phyloP scores from a whole-genome alignment of 495 filamentous ascomycete genomes.

The Usnea hakonensis region DNA sequence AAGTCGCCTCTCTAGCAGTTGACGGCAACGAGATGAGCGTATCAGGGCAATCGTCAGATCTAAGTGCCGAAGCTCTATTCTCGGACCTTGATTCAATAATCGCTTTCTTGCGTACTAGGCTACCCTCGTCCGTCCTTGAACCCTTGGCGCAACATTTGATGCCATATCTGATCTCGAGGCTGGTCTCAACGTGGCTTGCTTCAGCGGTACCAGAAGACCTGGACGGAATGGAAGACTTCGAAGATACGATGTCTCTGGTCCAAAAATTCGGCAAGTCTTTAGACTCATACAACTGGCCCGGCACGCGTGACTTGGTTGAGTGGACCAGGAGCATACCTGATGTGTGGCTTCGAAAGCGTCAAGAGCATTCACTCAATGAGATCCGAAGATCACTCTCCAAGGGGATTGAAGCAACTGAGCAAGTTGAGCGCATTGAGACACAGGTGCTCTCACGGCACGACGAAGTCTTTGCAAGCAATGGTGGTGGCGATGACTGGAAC shows the following conservation, averaged over 20 bases:
- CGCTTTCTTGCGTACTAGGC: constrained; percentile 52
- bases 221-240: constrained; percentile 59
- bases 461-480: constrained; percentile 49
- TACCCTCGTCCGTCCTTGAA: constrained; percentile 56
- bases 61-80: constrained; percentile 36
- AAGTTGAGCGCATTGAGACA: constrained; percentile 79
- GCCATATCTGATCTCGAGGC: constrained; percentile 52
- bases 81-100: constrained; percentile 55
- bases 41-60: constrained; percentile 16
- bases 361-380: constrained; percentile 64
- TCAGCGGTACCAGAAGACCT: constrained; percentile 66
- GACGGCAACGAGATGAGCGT: constrained; percentile 23
- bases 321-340: constrained; percentile 75
- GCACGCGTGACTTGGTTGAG: constrained; percentile 59
- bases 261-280: constrained; percentile 55
- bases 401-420: constrained; percentile 53
- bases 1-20: constrained; percentile 23
- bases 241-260: constrained; percentile 52
- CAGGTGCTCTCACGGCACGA: constrained; percentile 64
- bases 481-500: constrained; percentile 65
- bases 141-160: constrained; percentile 61
- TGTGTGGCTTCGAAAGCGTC: constrained; percentile 79
- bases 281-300: constrained; percentile 56
- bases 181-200: constrained; percentile 67
- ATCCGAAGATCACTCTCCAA: constrained; percentile 59